These are phyloP conservation scores for Trichosporon coremiiforme DNA, from an alignment of 1,284 basidiomycete species.

Conservation along the genomic window DNA sequence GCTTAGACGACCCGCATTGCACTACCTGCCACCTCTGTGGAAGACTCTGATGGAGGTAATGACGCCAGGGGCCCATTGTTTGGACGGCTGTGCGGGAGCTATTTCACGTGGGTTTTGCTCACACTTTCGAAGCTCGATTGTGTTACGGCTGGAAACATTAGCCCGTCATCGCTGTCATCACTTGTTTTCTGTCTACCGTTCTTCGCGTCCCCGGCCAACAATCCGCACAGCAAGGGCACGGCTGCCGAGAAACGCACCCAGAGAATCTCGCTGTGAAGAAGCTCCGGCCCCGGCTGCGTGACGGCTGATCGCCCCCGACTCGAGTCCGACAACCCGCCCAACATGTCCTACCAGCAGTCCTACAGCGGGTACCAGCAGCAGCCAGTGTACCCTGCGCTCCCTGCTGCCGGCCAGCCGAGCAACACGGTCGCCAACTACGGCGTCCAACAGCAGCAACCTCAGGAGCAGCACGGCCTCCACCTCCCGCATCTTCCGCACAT, in stretches of 20 bases:
- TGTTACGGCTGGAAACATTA: conserved; percentile 16
- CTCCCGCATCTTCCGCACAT: conserved; percentile 14
- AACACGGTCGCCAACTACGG: conserved; percentile 1
- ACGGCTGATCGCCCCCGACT: neutral
- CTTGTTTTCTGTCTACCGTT: neutral
- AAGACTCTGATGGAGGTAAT: neutral
- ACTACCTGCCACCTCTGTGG: too few relatives aligned
- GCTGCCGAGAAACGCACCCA: neutral
- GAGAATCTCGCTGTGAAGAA: neutral
- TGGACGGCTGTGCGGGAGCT: neutral
- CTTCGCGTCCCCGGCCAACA: neutral
- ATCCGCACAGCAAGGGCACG: conserved; percentile 10
- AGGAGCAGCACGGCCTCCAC: neutral
- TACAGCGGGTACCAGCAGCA: conserved; percentile 18
- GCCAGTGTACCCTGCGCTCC: conserved; percentile 20
- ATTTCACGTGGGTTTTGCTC: conserved; percentile 11
- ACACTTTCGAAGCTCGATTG: conserved; percentile 14
- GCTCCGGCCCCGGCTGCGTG: neutral
- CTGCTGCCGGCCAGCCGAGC: neutral
- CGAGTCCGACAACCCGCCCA: neutral
- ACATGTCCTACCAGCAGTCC: conserved; percentile 17
- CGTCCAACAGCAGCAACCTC: neutral
- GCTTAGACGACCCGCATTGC: too few relatives aligned
- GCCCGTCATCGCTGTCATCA: conserved; percentile 10
- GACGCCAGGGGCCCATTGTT: conserved; percentile 11